Evolutionary conservation across 2,329 filamentous ascomycete species (phyloP).

Genomic region (Furcasterigmium sp.): DNA sequence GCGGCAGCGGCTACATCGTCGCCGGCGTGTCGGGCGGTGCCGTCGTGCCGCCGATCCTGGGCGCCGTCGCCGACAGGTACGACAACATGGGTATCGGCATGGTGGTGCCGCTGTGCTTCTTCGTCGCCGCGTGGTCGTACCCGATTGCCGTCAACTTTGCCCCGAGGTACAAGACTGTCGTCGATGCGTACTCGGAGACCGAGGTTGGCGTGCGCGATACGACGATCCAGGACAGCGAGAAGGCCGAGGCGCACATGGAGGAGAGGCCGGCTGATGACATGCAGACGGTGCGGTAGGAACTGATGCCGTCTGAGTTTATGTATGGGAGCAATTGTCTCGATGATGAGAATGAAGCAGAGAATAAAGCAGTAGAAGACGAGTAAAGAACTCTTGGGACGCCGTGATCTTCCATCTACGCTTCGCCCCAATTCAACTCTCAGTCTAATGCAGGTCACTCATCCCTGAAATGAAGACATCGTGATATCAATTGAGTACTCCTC

Average conservation of each 20-base stretch:
- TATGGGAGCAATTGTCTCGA: too few species aligned
- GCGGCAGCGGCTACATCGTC: conserved; percentile 33
- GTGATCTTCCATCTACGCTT: too few species aligned
- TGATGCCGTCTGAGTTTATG: too few species aligned
- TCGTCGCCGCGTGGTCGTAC: conserved; percentile 51
- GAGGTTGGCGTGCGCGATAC: conserved; percentile 32
- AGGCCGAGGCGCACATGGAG: conserved; percentile 1
- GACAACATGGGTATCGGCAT: conserved; percentile 54
- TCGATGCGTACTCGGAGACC: conserved; percentile 50
- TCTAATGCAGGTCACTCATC: too few species aligned
- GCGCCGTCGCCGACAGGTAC: conserved; percentile 59
- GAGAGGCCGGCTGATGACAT: background rate
- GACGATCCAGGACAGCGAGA: conserved; percentile 15
- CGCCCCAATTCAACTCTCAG: too few species aligned
- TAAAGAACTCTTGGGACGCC: too few species aligned
- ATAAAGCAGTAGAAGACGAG: too few species aligned
- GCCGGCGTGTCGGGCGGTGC: conserved; percentile 52
- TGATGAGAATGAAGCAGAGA: too few species aligned
- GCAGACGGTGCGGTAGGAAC: too few species aligned
- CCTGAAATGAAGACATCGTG: too few species aligned
- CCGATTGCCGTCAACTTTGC: conserved; percentile 61
- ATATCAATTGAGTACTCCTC: too few species aligned
- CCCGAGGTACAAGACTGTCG: conserved; percentile 55
- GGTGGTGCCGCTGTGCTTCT: conserved; percentile 59
- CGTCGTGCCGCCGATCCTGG: conserved; percentile 66